Percentiles rank a stretch among this genome's conserved stretches.
Evolutionary conservation across 1,284 basidiomycete species (phyloP).

Genomic region (Lignosus rhinocerotis): DNA sequence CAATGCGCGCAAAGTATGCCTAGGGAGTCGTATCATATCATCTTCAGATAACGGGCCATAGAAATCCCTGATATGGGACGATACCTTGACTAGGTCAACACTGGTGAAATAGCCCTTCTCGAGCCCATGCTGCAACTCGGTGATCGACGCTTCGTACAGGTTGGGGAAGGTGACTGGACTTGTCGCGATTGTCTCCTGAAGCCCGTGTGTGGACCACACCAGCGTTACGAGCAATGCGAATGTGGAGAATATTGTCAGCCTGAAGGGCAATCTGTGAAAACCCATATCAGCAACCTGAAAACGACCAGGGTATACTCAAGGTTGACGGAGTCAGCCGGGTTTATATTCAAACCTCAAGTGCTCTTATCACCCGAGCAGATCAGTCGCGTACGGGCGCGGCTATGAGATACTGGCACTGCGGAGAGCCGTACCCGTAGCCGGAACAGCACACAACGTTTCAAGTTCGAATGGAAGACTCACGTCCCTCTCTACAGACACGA

Average conservation of each 20-base stretch:
- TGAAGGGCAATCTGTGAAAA: neutral
- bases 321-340: too few relatives aligned
- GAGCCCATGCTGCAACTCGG: slow-evolving; percentile 48
- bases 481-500: too few relatives aligned
- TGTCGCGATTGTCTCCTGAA: neutral
- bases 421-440: too few relatives aligned
- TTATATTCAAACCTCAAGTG: too few relatives aligned
- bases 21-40: slow-evolving; percentile 22
- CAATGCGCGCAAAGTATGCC: slow-evolving; percentile 71
- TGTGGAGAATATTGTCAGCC: neutral
- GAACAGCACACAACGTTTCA: too few relatives aligned
- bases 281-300: neutral
- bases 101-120: slow-evolving; percentile 57
- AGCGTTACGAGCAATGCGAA: neutral
- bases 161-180: slow-evolving; percentile 43
- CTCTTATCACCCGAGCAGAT: too few relatives aligned
- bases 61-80: neutral
- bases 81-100: slow-evolving; percentile 64
- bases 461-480: too few relatives aligned
- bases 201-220: neutral
- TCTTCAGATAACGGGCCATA: neutral
- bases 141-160: slow-evolving; percentile 61
- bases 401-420: too few relatives aligned
- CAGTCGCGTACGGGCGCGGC: too few relatives aligned
- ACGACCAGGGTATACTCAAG: too few relatives aligned